Evolutionary conservation across 2,329 filamentous ascomycete species (phyloP).

Genomic region (Penicillium brasilianum): DNA sequence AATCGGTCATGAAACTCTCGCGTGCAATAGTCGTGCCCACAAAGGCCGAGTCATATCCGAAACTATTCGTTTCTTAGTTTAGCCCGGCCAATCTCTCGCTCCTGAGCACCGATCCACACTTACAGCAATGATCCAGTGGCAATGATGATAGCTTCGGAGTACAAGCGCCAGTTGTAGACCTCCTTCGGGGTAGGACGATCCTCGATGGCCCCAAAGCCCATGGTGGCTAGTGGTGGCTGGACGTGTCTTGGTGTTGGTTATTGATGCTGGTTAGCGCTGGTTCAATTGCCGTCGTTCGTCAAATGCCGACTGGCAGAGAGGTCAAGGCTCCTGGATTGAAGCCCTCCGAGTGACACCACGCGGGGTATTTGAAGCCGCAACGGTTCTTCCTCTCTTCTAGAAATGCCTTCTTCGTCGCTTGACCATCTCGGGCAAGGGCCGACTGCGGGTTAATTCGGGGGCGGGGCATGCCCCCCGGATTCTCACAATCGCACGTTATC

Average conservation of each 20-base stretch:
- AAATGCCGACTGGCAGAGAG: neutral
- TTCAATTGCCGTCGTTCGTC: constrained; percentile 4
- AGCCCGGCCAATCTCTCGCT: constrained; percentile 15
- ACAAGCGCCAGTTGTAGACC: constrained; percentile 61
- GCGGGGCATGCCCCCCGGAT: neutral
- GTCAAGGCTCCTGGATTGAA: neutral
- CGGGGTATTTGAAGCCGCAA: constrained; percentile 3
- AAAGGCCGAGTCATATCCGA: constrained; percentile 61
- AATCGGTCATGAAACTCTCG: constrained; percentile 54
- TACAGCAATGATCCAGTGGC: constrained; percentile 53
- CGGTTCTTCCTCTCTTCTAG: neutral
- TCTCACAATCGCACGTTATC: neutral
- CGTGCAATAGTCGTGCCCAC: constrained; percentile 61
- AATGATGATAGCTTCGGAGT: constrained; percentile 55
- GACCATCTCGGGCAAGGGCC: neutral
- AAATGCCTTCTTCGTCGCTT: neutral
- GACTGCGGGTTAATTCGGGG: neutral
- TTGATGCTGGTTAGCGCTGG: neutral
- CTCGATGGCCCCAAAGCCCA: constrained; percentile 49
- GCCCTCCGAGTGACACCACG: constrained; percentile 16
- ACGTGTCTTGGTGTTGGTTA: neutral
- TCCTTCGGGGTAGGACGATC: constrained; percentile 62
- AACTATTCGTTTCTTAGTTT: constrained; percentile 36
- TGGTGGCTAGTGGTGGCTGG: constrained; percentile 13
- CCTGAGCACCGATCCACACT: constrained; percentile 9